phyloP scores from a whole-genome alignment of 495 filamentous ascomycete genomes.

The Oleoguttula mirabilis region DNA sequence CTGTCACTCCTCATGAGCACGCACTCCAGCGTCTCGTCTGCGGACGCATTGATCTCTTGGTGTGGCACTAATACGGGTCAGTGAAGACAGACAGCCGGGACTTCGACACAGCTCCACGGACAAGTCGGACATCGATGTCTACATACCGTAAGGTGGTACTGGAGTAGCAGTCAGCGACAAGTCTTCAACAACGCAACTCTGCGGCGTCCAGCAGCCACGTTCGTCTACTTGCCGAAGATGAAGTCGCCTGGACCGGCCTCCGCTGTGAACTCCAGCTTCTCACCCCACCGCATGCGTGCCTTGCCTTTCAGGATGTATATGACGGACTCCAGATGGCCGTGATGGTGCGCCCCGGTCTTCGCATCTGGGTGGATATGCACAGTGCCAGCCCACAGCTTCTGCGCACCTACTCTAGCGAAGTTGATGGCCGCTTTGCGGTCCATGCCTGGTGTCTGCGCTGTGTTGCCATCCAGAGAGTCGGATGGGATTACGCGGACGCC shows the following conservation, averaged over 20 bases:
- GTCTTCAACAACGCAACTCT: no score
- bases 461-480: slow-evolving; percentile 28
- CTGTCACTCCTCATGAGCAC: slow-evolving; percentile 31
- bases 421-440: slow-evolving; percentile 30
- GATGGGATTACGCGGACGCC: slow-evolving; percentile 30
- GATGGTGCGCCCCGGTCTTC: slow-evolving; percentile 33
- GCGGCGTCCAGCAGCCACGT: no score
- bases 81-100: no score
- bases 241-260: slow-evolving; percentile 34
- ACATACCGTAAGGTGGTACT: slow-evolving; percentile 29
- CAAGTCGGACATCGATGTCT: slow-evolving; percentile 1
- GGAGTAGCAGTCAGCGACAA: no score
- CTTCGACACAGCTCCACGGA: no score
- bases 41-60: slow-evolving; percentile 33
- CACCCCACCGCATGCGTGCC: slow-evolving; percentile 33
- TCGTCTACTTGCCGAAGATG: no score
- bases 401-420: slow-evolving; percentile 29
- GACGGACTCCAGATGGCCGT: slow-evolving; percentile 31
- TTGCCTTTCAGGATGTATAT: slow-evolving; percentile 32
- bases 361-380: slow-evolving; percentile 31
- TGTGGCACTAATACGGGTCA: slow-evolving; percentile 17
- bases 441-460: slow-evolving; percentile 29
- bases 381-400: slow-evolving; percentile 33
- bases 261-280: slow-evolving; percentile 30
- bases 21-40: slow-evolving; percentile 30